phyloP scores from a whole-genome alignment of 2,329 filamentous ascomycete species.

The Apiospora kogelbergensis region DNA sequence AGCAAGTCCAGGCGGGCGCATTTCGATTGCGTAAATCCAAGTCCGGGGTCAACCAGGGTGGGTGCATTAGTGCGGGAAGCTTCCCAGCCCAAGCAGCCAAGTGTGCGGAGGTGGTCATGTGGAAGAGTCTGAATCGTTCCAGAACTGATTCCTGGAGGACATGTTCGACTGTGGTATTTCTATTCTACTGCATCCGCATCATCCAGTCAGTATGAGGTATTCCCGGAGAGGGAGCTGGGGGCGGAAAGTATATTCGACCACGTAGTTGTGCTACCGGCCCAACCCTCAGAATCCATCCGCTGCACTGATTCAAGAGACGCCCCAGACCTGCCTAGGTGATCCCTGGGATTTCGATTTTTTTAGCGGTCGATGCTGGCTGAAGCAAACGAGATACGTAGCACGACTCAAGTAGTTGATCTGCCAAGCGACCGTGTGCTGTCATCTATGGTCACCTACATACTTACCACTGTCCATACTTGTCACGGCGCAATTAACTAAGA shows the following conservation, averaged over 20 bases:
- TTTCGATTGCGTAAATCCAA: slow-evolving; percentile 7
- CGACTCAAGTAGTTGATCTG: not conserved
- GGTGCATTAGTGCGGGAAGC: slow-evolving; percentile 8
- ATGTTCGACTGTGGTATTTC: not conserved
- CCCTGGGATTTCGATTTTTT: not conserved
- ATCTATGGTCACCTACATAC: not conserved
- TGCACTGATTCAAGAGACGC: not conserved
- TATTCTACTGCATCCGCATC: not conserved
- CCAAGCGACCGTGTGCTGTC: not conserved
- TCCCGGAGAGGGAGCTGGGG: not conserved
- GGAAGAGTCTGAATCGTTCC: slow-evolving; percentile 6
- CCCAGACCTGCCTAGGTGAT: not conserved
- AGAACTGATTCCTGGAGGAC: not conserved
- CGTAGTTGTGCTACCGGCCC: not conserved
- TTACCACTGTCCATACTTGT: not conserved
- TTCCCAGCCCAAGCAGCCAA: not conserved
- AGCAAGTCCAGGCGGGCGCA: slow-evolving; percentile 1
- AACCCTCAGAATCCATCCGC: not conserved
- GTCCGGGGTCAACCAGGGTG: slow-evolving; percentile 8
- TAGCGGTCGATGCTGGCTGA: not conserved
- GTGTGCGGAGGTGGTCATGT: not conserved
- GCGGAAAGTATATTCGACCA: not conserved
- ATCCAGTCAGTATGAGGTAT: not conserved
- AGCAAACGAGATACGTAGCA: not conserved
- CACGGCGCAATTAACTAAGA: not conserved